Evolutionary conservation across 371 early-diverging fungal species (phyloP), one percentile per base, ranked within the genome.

Genomic region (Rhizopus sp.): DNA sequence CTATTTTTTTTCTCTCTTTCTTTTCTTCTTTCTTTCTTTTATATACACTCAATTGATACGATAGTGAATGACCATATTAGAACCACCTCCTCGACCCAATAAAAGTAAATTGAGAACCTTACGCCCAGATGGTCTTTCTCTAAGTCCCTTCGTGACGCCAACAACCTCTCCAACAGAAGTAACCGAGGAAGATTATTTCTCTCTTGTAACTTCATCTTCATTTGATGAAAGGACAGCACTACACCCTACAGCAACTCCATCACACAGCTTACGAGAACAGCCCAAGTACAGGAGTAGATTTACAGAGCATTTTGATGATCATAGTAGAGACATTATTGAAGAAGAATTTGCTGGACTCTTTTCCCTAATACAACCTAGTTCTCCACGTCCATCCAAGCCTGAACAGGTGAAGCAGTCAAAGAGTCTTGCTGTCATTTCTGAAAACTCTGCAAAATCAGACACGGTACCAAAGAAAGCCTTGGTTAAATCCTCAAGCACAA

Each of bases 101-200:
- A 76, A 76, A 40, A 76, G 76, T 54, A 64, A 61, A 39, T 49
- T 76, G 16, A 62, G 76, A 23, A 65, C 54, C 35, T 45, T 55
- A 33, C 48, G 61, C 7, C 9, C 62, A 17, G 12, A 15, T 4
- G 42, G 53, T 34, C 41, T 13, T 15, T 23, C 23, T 45, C 47
- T 16, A 40, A 33, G n/a, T 38, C 51, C 23, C 23, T 23, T 23
- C 23, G 23, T 46, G 30, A 41, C 23, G 15, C 29, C 5, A 35
- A 32, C 54, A 5, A 16, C 44, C 13, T 38, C 54, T 10, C 41
- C 39, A 35, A 48, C 42, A 12, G 31, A 52, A 17, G 16, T 32
- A 52, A 2, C 23, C 23, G 23, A 37, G 13, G 38, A 37, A 10
- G 38, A 13, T 13, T 37, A 37, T 37, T 37, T 37, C 13, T 13